phyloP scores from a whole-genome alignment of 768 basidiomycete genomes.

The Arthromyces matolae region DNA sequence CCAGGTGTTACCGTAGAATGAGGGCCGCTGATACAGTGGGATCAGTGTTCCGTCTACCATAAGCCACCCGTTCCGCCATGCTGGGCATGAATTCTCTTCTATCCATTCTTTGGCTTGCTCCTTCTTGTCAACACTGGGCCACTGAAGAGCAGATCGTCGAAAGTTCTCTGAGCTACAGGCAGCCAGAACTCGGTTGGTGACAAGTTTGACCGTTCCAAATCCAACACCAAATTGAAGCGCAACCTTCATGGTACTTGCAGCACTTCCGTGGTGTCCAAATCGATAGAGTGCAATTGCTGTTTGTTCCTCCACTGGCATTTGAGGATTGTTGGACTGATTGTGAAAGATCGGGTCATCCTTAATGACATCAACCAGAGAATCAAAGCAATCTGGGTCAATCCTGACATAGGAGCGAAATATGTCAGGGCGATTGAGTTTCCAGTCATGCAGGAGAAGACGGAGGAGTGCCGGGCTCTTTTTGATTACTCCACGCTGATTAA shows the following conservation, averaged over 20 bases:
- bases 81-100: conserved; percentile 24
- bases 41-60: conserved; percentile 38
- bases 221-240: conserved; percentile 34
- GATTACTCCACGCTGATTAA: background rate
- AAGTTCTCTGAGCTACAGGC: conserved; percentile 17
- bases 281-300: conserved; percentile 31
- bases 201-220: conserved; percentile 28
- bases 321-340: conserved; percentile 24
- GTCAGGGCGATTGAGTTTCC: background rate
- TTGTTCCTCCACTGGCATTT: conserved; percentile 28
- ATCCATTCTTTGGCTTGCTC: conserved; percentile 37
- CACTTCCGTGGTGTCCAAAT: conserved; percentile 29
- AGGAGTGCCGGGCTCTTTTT: background rate
- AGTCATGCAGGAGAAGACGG: conserved; percentile 1
- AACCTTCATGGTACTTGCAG: conserved; percentile 25
- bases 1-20: conserved; percentile 30
- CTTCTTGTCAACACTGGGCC: conserved; percentile 28
- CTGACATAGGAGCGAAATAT: conserved; percentile 19
- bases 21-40: conserved; percentile 26
- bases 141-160: conserved; percentile 21
- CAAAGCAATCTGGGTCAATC: too few species aligned
- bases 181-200: conserved; percentile 25
- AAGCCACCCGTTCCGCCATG: conserved; percentile 35
- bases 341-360: conserved; percentile 22
- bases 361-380: too few species aligned